Evolutionary conservation across 2,329 filamentous ascomycete species (phyloP), one percentile per base, ranked within the genome.

Genomic region (Colletotrichum orchidophilum): DNA sequence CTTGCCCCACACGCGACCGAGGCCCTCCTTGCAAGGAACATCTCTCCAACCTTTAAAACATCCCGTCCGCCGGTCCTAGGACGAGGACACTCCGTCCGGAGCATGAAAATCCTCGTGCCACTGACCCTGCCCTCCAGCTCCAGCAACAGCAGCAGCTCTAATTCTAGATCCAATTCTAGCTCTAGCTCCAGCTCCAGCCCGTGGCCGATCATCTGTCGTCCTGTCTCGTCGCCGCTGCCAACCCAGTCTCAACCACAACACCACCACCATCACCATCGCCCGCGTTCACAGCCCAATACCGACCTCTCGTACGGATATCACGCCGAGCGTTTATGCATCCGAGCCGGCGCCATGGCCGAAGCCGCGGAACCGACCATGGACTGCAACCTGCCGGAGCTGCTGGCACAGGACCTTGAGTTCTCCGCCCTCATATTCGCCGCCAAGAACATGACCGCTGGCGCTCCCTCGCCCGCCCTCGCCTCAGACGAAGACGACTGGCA

Each of bases 311-410:
- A 49, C 63, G 55, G 65, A 39, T 52, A 57, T 31, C 68, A 52
- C 21, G 15, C 21, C 42, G 42, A 46, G 21, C 42, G 27, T 68
- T 68, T 68, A 54, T 59, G 58, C 64, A 63, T 71, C 68, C 68
- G 60, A 68, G 33, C 58, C 58, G 64, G 68, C 68, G 61, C 57
- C 68, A 71, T 71, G 68, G 64, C 58, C 58, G 68, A 71, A 71
- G 68, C 68, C 65, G 52, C 64, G 53, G 75, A 78, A 39, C 77
- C 79, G 21, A 73, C 65, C 39, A 76, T 81, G 62, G 73, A 79
- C 77, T 84, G 83, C 76, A 90, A 85, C 77, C 80, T 90, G 21
- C 86, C 88, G 2, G 88, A 90, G 77, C 75, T 89, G 49, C 80
- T 90, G n/a, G 88, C 84, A 7, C 83, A 81, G 70, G 87, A 90